phyloP scores from a whole-genome alignment of 192 early-diverging fungal genomes.

The Funneliformis mosseae region DNA sequence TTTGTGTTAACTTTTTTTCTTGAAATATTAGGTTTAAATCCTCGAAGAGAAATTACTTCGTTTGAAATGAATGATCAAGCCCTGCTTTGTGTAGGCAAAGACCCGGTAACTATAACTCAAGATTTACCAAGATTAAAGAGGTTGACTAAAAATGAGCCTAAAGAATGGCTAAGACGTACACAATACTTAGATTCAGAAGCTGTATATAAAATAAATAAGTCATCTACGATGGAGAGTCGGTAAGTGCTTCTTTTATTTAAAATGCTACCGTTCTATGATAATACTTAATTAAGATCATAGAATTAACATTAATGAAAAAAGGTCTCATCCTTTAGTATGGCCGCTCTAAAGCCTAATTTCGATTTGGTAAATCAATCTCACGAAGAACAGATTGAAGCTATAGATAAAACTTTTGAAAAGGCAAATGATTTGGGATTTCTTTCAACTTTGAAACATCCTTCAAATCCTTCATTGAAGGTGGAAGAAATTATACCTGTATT shows the following conservation, averaged over 20 bases:
- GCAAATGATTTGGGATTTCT: slow-evolving; percentile 13
- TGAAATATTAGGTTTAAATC: slow-evolving; percentile 3
- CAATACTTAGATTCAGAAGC: slow-evolving; percentile 9
- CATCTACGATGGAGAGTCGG: slow-evolving; percentile 24
- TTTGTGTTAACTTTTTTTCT: background rate
- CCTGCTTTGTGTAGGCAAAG: background rate
- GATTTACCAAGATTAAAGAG: slow-evolving; percentile 1
- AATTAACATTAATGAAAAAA: background rate
- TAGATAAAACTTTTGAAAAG: background rate
- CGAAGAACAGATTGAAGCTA: slow-evolving; percentile 12
- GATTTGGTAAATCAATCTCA: background rate
- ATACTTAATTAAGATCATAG: background rate
- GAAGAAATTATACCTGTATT: background rate
- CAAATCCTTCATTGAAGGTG: background rate
- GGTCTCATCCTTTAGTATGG: background rate
- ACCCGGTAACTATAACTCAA: background rate
- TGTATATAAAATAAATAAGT: background rate
- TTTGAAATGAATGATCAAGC: slow-evolving; percentile 13
- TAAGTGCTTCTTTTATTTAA: background rate
- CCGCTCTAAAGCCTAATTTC: background rate
- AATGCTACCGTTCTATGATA: background rate
- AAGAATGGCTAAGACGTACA: slow-evolving; percentile 15
- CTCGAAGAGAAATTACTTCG: background rate
- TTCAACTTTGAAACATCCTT: slow-evolving; percentile 17
- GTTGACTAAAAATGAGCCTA: background rate